Base-by-base conservation (phyloP, 2,329 filamentous ascomycete genomes). In the Beauveria rudraprayagi region DNA sequence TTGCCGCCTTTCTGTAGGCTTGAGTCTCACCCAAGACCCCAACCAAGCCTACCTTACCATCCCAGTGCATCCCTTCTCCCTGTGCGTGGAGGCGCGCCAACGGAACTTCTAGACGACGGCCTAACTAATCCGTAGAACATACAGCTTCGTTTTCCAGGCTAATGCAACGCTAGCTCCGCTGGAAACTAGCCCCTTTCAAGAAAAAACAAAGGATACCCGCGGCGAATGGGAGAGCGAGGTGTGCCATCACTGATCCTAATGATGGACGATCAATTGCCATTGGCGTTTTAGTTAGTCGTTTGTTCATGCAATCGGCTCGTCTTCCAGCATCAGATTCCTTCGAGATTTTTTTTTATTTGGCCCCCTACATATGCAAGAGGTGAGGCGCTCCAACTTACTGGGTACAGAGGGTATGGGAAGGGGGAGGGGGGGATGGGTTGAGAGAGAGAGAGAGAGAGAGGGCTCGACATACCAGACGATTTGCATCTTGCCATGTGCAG, bases 61-160 rank as follows among this genome's bases (percentile, higher is more conserved):
- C 9, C 19, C 19, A 22, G 19, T 22, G 19, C 19, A 22, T 22
- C 19, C 19, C 1, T 9, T 34, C 9, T 30, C 47, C 26, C 47
- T 28, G 9, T 9, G 28, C 40, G 55, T 48, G 30, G 55, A 57
- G 41, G 43, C 30, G 24, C 56, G 24, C 56, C 44, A 58, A 22
- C 5, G 30, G 46, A 58, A 34, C 48, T 59, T 59, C 48, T 59
- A 60, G 57, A 59, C 28, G 57, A 46, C 26, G 56, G 56, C 48
- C 56, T 59, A 22, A 22, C 19, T 22, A 22, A 22, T 22, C 19
- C 19, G 19, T 22, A 52, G 56, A 53, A 59, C 40, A 34, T 17
- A 14, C 48, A 4, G 34, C 11, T 37, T 11, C 9, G 19, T 22
- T 50, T 37, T 41, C 34, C 22, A 28, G 19, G 41, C 56, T 58